Percentiles rank a stretch among this genome's conserved stretches.
These are phyloP conservation scores for Trametes gibbosa DNA, from an alignment of 768 basidiomycete species.

Conservation along the genomic window DNA sequence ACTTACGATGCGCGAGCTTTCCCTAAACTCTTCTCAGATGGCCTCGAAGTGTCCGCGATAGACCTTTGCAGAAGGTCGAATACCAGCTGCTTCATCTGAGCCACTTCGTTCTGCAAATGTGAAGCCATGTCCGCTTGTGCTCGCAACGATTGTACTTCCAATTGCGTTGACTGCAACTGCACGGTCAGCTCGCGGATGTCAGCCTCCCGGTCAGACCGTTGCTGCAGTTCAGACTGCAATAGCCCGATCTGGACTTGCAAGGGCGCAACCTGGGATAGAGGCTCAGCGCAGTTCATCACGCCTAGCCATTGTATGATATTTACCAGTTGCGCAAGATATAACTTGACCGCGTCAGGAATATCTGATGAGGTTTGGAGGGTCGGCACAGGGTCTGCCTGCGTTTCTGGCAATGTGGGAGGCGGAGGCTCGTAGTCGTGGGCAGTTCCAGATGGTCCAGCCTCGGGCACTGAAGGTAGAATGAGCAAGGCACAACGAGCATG, in stretches of 20 bases:
- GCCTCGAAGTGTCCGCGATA: background rate
- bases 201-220: conserved; percentile 35
- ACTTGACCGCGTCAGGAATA: background rate
- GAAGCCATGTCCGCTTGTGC: conserved; percentile 13
- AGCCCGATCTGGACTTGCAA: conserved; percentile 34
- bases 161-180: conserved; percentile 37
- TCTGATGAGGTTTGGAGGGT: background rate
- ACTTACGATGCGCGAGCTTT: conserved; percentile 21
- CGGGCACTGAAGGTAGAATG: conserved; percentile 6
- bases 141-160: conserved; percentile 35
- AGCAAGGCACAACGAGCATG: background rate
- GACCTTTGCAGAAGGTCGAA: background rate
- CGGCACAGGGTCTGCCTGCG: background rate
- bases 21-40: conserved; percentile 18
- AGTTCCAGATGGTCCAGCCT: conserved; percentile 29
- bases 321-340: conserved; percentile 2
- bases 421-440: conserved; percentile 14
- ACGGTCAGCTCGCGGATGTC: conserved; percentile 36
- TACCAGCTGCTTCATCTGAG: conserved; percentile 2
- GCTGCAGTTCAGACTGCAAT: conserved; percentile 45
- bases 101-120: conserved; percentile 19
- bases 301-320: background rate
- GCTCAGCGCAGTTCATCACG: background rate
- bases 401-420: background rate
- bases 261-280: conserved; percentile 31